These are phyloP conservation scores for Tilletia horrida DNA, from an alignment of 1,284 basidiomycete genomes.

Conservation along the genomic window DNA sequence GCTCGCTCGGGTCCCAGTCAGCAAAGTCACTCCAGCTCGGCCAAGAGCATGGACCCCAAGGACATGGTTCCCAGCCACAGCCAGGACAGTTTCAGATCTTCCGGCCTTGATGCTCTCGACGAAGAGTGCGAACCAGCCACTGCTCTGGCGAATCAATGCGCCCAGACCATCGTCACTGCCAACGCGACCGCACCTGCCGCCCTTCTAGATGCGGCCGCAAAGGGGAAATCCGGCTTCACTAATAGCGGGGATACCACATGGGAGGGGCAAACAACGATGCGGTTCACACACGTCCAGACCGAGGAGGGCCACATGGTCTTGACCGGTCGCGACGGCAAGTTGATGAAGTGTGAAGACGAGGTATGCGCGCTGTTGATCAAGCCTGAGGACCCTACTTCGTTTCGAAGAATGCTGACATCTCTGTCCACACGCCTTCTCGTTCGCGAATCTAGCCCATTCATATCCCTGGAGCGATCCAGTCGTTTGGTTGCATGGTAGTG, in stretches of 20 bases:
- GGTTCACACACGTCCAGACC: slow-evolving; percentile 69
- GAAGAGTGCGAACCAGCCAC: not conserved
- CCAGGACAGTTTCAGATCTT: too few species aligned
- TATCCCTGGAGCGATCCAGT: slow-evolving; percentile 78
- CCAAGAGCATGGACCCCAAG: not conserved
- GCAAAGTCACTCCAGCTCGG: not conserved
- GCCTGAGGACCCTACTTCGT: too few species aligned
- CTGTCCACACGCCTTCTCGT: not conserved
- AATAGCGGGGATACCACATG: not conserved
- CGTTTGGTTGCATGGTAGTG: slow-evolving; percentile 76
- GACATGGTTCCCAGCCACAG: not conserved
- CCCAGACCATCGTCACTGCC: slow-evolving; percentile 17
- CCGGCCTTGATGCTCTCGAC: not conserved
- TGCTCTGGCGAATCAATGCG: not conserved
- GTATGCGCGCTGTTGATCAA: slow-evolving; percentile 54
- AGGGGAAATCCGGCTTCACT: not conserved
- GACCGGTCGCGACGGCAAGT: slow-evolving; percentile 67
- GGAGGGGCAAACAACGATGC: slow-evolving; percentile 34
- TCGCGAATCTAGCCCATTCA: slow-evolving; percentile 65
- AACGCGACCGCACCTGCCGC: slow-evolving; percentile 22
- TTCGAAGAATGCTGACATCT: not conserved
- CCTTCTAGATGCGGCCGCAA: not conserved
- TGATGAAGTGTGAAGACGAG: slow-evolving; percentile 77
- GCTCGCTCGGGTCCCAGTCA: too few species aligned
- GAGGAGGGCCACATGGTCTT: slow-evolving; percentile 71